Evolutionary conservation across 108 stramenopile genomes (phyloP).

Genomic region (Conticribra weissflogii): DNA sequence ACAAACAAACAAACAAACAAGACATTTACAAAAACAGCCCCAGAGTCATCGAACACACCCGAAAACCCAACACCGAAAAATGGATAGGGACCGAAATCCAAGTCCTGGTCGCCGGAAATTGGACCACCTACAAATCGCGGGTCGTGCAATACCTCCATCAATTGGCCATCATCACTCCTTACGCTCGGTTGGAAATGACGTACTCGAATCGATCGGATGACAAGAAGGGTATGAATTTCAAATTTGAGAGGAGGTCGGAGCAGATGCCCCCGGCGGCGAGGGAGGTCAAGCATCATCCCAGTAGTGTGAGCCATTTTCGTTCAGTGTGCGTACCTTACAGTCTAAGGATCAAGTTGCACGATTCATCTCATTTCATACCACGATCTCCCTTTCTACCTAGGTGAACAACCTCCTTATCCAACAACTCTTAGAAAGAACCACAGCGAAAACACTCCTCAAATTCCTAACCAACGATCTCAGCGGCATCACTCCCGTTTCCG

Average conservation of each 20-base stretch:
- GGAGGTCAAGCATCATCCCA: slow-evolving; percentile 95
- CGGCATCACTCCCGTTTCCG: slow-evolving; percentile 64
- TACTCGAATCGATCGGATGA: slow-evolving; percentile 67
- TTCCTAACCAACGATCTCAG: slow-evolving; percentile 83
- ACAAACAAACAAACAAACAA: no score
- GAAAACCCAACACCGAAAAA: slow-evolving; percentile 60
- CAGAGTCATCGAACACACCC: slow-evolving; percentile 76
- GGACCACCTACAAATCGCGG: slow-evolving; percentile 89
- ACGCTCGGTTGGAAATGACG: slow-evolving; percentile 79
- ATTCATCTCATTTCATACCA: neutral
- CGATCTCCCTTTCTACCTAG: slow-evolving; percentile 3
- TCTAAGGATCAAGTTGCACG: no score
- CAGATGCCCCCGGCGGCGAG: slow-evolving; percentile 91
- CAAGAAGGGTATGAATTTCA: slow-evolving; percentile 65
- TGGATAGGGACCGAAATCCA: slow-evolving; percentile 90
- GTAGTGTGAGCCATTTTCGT: slow-evolving; percentile 59
- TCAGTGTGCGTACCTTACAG: no score
- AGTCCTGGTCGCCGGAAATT: slow-evolving; percentile 90
- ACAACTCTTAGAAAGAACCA: slow-evolving; percentile 85
- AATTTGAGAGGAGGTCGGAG: slow-evolving; percentile 81
- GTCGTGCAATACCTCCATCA: slow-evolving; percentile 94
- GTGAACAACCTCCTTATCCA: slow-evolving; percentile 93
- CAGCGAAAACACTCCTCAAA: slow-evolving; percentile 66
- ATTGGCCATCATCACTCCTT: slow-evolving; percentile 97
- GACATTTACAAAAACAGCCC: slow-evolving; percentile 93